These are phyloP conservation scores for Bondarzewia mesenterica DNA, from an alignment of 1,284 basidiomycete species.

Conservation along the genomic window DNA sequence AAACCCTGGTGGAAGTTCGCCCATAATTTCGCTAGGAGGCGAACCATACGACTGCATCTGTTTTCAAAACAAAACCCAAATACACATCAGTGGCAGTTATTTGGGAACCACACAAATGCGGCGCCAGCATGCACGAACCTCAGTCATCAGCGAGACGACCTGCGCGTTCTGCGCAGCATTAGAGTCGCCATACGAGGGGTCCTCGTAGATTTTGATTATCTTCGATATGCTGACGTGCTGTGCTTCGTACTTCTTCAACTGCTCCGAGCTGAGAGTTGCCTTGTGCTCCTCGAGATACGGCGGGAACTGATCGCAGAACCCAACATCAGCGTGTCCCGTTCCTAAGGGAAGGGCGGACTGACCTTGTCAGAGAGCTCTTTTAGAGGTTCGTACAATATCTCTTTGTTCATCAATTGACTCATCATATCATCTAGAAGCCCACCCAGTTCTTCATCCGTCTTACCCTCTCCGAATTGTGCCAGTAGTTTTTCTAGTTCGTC, in stretches of 20 bases:
- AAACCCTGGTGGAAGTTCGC: slow-evolving; percentile 78
- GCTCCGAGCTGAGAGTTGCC: slow-evolving; percentile 43
- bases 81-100: too few relatives aligned
- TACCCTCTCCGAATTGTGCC: slow-evolving; percentile 30
- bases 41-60: slow-evolving; percentile 84
- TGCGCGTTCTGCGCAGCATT: slow-evolving; percentile 43
- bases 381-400: slow-evolving; percentile 88
- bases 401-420: slow-evolving; percentile 90
- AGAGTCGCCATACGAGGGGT: slow-evolving; percentile 56
- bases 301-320: slow-evolving; percentile 65
- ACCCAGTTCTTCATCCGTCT: slow-evolving; percentile 60
- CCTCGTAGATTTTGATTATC: slow-evolving; percentile 73
- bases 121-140: slow-evolving; percentile 55
- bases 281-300: slow-evolving; percentile 58
- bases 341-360: neutral
- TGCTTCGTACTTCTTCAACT: slow-evolving; percentile 60
- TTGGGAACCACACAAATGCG: too few relatives aligned
- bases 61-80: neutral
- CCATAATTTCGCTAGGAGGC: slow-evolving; percentile 88
- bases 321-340: neutral
- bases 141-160: slow-evolving; percentile 68
- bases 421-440: slow-evolving; percentile 87
- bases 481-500: slow-evolving; percentile 44
- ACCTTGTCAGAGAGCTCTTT: slow-evolving; percentile 86
- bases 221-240: slow-evolving; percentile 61